Conservation (phyloP, 164 flowering plant genomes). For the Nymphaea thermarum region DNA sequence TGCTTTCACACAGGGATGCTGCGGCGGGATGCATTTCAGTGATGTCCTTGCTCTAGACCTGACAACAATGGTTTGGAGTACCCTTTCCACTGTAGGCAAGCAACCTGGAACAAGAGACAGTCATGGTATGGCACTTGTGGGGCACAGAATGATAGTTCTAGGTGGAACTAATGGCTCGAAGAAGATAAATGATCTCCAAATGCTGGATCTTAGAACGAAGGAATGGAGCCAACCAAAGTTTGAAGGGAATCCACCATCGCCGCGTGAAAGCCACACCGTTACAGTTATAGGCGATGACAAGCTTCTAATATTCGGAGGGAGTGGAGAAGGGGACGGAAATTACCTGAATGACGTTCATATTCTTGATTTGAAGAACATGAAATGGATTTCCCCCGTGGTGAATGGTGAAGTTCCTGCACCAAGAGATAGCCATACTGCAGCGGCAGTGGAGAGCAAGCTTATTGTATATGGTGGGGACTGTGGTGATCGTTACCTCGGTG, state of each 20-base stretch:
- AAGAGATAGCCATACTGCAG: conserved; percentile 78
- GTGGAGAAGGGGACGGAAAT: conserved; percentile 84
- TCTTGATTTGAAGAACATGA: conserved; percentile 63
- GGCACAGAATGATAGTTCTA: conserved; percentile 64
- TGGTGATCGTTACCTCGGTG: conserved; percentile 77
- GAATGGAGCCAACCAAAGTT: conserved; percentile 66
- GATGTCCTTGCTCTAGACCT: conserved; percentile 72
- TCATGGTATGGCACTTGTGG: conserved; percentile 68
- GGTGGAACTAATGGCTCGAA: conserved; percentile 88
- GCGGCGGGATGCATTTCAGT: conserved; percentile 83
- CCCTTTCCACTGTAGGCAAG: conserved; percentile 54
- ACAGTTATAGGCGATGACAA: conserved; percentile 56
- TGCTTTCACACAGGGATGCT: conserved; percentile 63
- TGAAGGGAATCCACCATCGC: conserved; percentile 57
- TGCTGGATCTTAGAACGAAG: conserved; percentile 48
- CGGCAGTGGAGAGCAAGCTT: conserved; percentile 46
- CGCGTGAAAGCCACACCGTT: conserved; percentile 89
- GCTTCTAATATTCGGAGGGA: conserved; percentile 86
- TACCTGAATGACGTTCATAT: conserved; percentile 85
- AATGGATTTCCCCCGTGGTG: conserved; percentile 60
- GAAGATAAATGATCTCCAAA: conserved; percentile 78
- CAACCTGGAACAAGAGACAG: conserved; percentile 93
- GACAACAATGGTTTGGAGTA: conserved; percentile 63
- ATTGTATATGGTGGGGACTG: conserved; percentile 89
- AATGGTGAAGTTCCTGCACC: conserved; percentile 68